phyloP scores from a whole-genome alignment of 257 asterid genomes.

The Verbena officinalis region DNA sequence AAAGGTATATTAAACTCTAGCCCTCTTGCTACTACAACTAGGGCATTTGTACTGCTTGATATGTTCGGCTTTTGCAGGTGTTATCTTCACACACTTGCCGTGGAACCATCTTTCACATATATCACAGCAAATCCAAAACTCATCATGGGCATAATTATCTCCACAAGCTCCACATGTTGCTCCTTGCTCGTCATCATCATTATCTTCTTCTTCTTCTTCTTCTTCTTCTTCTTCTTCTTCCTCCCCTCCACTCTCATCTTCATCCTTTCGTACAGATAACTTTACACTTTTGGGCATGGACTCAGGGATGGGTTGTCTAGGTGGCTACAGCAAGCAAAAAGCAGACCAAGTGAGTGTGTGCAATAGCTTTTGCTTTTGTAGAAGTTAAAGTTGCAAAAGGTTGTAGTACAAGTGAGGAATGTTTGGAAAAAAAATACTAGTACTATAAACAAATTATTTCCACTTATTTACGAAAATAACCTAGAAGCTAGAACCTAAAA shows the following conservation, averaged over 20 bases:
- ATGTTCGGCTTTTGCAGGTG: constrained; percentile 81
- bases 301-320: constrained; percentile 41
- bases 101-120: constrained; percentile 84
- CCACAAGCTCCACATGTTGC: constrained; percentile 83
- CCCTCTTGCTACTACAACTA: constrained; percentile 72
- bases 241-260: constrained; percentile 49
- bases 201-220: constrained; percentile 55
- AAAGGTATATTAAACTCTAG: constrained; percentile 41
- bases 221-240: constrained; percentile 71
- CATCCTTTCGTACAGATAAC: constrained; percentile 47
- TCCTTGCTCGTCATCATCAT: constrained; percentile 70
- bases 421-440: too few species aligned
- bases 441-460: too few species aligned
- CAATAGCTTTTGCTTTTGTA: too few species aligned
- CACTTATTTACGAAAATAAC: too few species aligned
- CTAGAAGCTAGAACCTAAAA: too few species aligned
- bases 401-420: too few species aligned
- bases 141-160: constrained; percentile 56
- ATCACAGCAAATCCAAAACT: constrained; percentile 89
- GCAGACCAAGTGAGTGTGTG: too few species aligned
- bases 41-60: constrained; percentile 91
- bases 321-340: constrained; percentile 28
- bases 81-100: constrained; percentile 81
- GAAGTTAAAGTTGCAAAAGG: too few species aligned
- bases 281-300: constrained; percentile 45